Evolutionary conservation across 352 stramenopile species (phyloP), one percentile per base, ranked within the genome.

Genomic region (Thraustotheca clavata): DNA sequence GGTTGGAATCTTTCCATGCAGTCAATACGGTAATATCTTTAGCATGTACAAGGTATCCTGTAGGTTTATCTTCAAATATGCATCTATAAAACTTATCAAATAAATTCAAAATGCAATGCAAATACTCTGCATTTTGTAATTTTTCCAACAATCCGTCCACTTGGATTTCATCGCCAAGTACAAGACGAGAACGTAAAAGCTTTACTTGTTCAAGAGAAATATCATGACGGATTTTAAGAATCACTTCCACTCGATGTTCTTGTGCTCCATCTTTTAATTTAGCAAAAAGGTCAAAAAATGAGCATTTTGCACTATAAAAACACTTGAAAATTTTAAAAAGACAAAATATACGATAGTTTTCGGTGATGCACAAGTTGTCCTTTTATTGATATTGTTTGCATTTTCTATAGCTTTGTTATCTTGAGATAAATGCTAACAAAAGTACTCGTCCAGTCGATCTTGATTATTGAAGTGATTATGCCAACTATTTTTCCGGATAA

Each of bases 171-270:
- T 91, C 83, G 7, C 83, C 83, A 24, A 89, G 70, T 36, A 79
- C 87, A 49, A 89, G 54, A 63, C 67, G 38, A 47, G 82, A 73
- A 49, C 80, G 76, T 33, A 91, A 80, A 18, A 60, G 59, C 16
- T 91, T 78, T 8, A 91, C 63, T 5, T 87, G 55, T n/a, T 87
- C 83, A 8, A 72, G 60, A 8, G 79, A 80, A 33, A 91, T 71
- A 59, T 88, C 75, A 47, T 72, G 63, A 27, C 88, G 82, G 67
- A 90, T 82, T 61, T 91, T 91, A 49, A 91, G 69, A 26, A 91
- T 80, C 40, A 89, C 79, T 62, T 91, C 83, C 29, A 91, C 43
- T 18, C 43, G 43, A 9, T 20, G 38, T 16, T 9, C 43, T 9
- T 11, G 31, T 3, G 9, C 43, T n/a, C n/a, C n/a, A n/a, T n/a